Evolutionary conservation across 176 grass and related monocot genomes (phyloP).

Genomic region (bread wheat (Triticum aestivum)): DNA sequence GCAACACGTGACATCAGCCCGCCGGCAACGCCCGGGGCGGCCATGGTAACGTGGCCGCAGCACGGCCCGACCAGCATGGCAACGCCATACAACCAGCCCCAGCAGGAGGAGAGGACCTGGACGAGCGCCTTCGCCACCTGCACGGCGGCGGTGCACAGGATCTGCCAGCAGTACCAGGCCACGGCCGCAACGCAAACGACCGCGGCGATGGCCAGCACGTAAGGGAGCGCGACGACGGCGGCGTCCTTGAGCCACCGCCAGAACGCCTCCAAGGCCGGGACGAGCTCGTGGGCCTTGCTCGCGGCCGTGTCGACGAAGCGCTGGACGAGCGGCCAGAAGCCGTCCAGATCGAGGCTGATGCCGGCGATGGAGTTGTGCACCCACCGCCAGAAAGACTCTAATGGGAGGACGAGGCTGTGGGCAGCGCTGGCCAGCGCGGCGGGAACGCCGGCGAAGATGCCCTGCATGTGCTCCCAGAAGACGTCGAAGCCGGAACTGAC

Average conservation of each 20-base stretch:
- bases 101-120: neutral
- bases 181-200: neutral
- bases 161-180: neutral
- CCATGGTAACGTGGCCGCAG: constrained; percentile 27
- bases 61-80: neutral
- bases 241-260: neutral
- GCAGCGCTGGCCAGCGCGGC: neutral
- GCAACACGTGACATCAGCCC: constrained; percentile 2
- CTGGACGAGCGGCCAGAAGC: neutral
- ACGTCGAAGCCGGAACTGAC: neutral
- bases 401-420: neutral
- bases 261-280: neutral
- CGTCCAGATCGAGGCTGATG: neutral
- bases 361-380: neutral
- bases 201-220: neutral
- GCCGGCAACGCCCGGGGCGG: constrained; percentile 7
- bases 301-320: neutral
- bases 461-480: neutral
- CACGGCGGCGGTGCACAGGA: neutral
- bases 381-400: neutral
- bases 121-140: neutral
- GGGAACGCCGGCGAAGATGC: neutral
- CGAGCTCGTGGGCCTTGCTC: neutral
- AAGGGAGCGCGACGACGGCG: neutral
- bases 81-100: neutral